These are phyloP conservation scores for Sungouiella blattae DNA, from an alignment of 805 yeast genomes.

Conservation along the genomic window DNA sequence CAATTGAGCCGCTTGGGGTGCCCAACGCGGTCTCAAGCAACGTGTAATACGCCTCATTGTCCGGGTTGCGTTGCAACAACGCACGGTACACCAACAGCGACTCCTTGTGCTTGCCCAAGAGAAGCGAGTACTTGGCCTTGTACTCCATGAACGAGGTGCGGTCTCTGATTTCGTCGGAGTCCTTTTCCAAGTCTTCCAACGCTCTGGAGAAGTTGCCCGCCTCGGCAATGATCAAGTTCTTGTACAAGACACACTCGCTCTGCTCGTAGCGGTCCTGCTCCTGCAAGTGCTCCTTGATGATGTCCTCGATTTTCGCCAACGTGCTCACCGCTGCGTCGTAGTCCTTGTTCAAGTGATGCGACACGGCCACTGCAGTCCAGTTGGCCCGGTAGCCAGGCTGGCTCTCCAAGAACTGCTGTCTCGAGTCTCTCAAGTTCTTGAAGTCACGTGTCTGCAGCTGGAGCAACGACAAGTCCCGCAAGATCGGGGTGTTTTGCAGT, in stretches of 20 bases:
- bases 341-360: constrained; percentile 74
- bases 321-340: constrained; percentile 67
- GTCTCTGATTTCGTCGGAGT: constrained; percentile 52
- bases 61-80: constrained; percentile 83
- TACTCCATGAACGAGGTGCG: constrained; percentile 59
- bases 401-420: constrained; percentile 65
- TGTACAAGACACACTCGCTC: constrained; percentile 75
- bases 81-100: constrained; percentile 68
- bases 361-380: constrained; percentile 86
- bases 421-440: constrained; percentile 55
- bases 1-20: constrained; percentile 42
- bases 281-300: constrained; percentile 64
- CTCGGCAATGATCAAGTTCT: constrained; percentile 60
- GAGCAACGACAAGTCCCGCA: constrained; percentile 76
- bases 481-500: constrained; percentile 70
- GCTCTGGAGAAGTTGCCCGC: constrained; percentile 65
- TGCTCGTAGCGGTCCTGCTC: constrained; percentile 71
- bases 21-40: constrained; percentile 65
- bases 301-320: constrained; percentile 68
- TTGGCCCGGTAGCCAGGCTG: constrained; percentile 83
- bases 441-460: constrained; percentile 80
- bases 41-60: constrained; percentile 61
- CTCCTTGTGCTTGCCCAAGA: constrained; percentile 54
- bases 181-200: constrained; percentile 51
- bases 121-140: constrained; percentile 60